A percentile compares a stretch with the other conserved stretches of the same genome.
These are phyloP conservation scores for Paecilomyces formosus DNA, from an alignment of 2,329 filamentous ascomycete genomes.

Conservation along the genomic window DNA sequence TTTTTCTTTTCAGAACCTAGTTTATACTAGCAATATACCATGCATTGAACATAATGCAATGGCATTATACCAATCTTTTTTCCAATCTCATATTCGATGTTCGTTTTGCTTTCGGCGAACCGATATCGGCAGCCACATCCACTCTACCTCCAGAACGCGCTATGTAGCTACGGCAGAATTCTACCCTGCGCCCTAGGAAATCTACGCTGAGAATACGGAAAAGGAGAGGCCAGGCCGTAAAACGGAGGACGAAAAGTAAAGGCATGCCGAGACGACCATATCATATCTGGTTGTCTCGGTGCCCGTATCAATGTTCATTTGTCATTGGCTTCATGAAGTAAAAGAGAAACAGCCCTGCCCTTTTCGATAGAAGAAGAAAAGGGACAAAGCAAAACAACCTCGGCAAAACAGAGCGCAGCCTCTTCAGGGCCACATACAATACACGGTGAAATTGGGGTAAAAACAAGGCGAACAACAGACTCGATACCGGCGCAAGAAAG, in stretches of 20 bases:
- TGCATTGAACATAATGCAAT: background rate
- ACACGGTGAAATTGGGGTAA: background rate
- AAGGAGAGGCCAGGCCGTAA: background rate
- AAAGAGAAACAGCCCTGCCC: background rate
- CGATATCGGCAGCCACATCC: too few species aligned
- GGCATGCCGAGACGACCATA: background rate
- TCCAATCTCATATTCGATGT: background rate
- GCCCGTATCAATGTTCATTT: background rate
- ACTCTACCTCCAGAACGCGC: background rate
- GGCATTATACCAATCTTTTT: background rate
- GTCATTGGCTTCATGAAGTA: constrained; percentile 3
- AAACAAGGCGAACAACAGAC: background rate
- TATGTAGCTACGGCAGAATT: background rate
- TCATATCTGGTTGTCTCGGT: background rate
- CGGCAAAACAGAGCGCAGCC: background rate
- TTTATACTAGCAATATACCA: background rate
- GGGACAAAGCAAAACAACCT: background rate
- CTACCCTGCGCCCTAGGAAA: background rate
- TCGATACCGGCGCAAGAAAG: background rate
- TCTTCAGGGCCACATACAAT: constrained; percentile 4
- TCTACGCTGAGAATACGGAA: background rate
- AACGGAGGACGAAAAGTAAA: background rate
- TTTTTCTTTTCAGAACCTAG: background rate
- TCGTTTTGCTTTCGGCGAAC: background rate
- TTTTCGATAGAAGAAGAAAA: constrained; percentile 2